Conservation (phyloP, 345 rosid species). For the Hibiscus tridactylites region DNA sequence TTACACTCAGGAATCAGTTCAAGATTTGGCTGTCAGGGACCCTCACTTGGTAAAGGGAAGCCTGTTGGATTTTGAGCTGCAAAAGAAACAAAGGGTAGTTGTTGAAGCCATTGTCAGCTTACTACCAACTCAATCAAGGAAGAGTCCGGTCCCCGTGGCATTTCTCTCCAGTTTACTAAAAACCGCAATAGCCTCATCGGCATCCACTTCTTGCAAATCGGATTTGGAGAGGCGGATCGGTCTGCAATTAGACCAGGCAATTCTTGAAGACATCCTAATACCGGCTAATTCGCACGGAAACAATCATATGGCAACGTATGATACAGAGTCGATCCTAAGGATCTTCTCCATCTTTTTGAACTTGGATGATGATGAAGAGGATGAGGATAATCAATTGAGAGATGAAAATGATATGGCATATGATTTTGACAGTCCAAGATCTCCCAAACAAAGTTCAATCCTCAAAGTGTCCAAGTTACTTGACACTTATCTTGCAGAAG, state of each 20-base stretch:
- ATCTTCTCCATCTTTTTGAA: constrained; percentile 82
- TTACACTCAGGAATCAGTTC: constrained; percentile 74
- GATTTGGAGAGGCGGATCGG: constrained; percentile 88
- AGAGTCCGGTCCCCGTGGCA: constrained; percentile 81
- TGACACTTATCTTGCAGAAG: constrained; percentile 85
- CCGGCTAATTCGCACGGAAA: constrained; percentile 53
- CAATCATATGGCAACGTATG: constrained; percentile 54
- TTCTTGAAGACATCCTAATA: constrained; percentile 89
- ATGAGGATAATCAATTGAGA: constrained; percentile 46
- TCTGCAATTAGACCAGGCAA: constrained; percentile 92
- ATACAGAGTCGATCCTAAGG: constrained; percentile 74
- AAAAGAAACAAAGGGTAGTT: constrained; percentile 66
- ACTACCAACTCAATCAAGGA: constrained; percentile 85
- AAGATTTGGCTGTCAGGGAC: constrained; percentile 56
- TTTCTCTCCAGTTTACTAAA: constrained; percentile 86
- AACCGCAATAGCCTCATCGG: constrained; percentile 61
- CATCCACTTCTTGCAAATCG: constrained; percentile 59
- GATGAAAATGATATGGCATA: constrained; percentile 78
- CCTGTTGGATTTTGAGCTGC: constrained; percentile 49
- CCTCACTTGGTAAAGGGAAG: constrained; percentile 52
- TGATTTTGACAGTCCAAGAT: constrained; percentile 85
- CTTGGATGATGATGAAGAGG: constrained; percentile 70
- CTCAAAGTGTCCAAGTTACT: constrained; percentile 86
- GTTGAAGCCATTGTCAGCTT: constrained; percentile 71
- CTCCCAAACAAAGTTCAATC: constrained; percentile 91